A percentile compares a stretch with the other conserved stretches of the same genome.
phyloP scores from a whole-genome alignment of 2,329 filamentous ascomycete genomes.

The Fusarium albosuccineum region DNA sequence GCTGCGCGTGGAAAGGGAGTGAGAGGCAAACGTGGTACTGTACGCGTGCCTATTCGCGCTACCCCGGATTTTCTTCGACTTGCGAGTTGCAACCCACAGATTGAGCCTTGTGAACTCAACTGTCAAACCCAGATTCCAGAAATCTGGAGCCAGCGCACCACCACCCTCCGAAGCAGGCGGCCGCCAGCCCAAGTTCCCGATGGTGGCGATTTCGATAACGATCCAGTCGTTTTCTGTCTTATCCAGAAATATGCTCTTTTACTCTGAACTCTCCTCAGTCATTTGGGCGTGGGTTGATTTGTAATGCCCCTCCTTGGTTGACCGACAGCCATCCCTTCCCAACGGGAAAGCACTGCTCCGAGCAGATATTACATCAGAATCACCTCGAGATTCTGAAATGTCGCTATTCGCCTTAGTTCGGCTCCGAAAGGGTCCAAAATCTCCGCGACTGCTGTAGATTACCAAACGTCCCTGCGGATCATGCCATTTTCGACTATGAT shows the following conservation, averaged over 20 bases:
- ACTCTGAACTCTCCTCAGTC: conserved; percentile 16
- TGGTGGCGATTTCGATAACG: conserved; percentile 31
- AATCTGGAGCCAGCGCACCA: neutral
- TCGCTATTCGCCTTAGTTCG: neutral
- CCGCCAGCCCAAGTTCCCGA: conserved; percentile 24
- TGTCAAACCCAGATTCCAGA: conserved; percentile 23
- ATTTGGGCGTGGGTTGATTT: conserved; percentile 24
- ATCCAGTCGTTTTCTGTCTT: neutral
- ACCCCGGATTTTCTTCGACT: conserved; percentile 25
- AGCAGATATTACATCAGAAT: conserved; percentile 29
- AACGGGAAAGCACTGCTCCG: conserved; percentile 10
- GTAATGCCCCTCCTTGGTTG: conserved; percentile 17
- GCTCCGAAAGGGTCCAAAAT: neutral
- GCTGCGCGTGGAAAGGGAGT: conserved; percentile 7
- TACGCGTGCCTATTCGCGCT: conserved; percentile 25
- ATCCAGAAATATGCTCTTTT: conserved; percentile 6
- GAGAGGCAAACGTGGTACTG: conserved; percentile 5
- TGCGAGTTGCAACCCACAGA: conserved; percentile 3
- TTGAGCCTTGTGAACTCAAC: conserved; percentile 17
- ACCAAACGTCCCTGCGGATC: neutral
- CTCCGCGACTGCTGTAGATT: neutral
- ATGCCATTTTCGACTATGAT: too few species aligned
- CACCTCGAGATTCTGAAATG: neutral
- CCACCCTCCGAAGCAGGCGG: neutral
- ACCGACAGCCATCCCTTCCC: neutral